Evolutionary conservation across 768 basidiomycete genomes (phyloP).

Genomic region (Amanita thiersii): DNA sequence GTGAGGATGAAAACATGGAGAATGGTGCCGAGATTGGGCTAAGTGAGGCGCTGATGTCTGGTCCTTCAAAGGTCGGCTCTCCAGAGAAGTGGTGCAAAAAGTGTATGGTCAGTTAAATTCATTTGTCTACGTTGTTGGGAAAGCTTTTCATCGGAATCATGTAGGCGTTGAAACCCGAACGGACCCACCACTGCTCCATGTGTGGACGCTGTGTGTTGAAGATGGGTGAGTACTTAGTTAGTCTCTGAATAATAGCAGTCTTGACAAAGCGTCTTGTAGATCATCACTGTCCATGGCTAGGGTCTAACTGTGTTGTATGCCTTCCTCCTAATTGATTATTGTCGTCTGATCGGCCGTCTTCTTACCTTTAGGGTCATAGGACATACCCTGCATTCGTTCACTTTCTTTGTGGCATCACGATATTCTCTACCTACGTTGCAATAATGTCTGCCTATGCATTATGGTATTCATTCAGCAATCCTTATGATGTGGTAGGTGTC

Average conservation of each 20-base stretch:
- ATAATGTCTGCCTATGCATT: constrained; percentile 44
- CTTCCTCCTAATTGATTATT: not conserved
- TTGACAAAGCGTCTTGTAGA: constrained; percentile 33
- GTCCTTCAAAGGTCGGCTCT: constrained; percentile 38
- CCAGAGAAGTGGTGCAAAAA: constrained; percentile 70
- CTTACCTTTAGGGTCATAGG: constrained; percentile 54
- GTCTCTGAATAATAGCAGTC: not conserved
- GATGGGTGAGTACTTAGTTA: constrained; percentile 52
- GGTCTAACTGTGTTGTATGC: constrained; percentile 66
- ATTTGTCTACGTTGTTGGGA: not conserved
- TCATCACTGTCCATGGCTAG: constrained; percentile 86
- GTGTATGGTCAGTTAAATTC: constrained; percentile 46
- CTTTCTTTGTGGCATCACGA: constrained; percentile 56
- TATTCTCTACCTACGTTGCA: constrained; percentile 57
- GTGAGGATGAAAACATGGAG: too few species aligned
- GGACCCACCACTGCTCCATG: constrained; percentile 68
- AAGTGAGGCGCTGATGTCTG: constrained; percentile 51
- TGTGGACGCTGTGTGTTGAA: constrained; percentile 79
- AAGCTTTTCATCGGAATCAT: not conserved
- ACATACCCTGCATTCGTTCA: constrained; percentile 82
- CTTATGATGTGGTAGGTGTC: constrained; percentile 48
- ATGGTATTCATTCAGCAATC: constrained; percentile 58
- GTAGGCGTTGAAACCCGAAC: constrained; percentile 66
- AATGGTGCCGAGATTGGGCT: constrained; percentile 45
- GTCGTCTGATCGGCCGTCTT: not conserved